Percentiles rank a stretch among this genome's conserved stretches.
Evolutionary conservation across 179 eudicot genomes (phyloP).

Genomic region (Drosera spatulata): DNA sequence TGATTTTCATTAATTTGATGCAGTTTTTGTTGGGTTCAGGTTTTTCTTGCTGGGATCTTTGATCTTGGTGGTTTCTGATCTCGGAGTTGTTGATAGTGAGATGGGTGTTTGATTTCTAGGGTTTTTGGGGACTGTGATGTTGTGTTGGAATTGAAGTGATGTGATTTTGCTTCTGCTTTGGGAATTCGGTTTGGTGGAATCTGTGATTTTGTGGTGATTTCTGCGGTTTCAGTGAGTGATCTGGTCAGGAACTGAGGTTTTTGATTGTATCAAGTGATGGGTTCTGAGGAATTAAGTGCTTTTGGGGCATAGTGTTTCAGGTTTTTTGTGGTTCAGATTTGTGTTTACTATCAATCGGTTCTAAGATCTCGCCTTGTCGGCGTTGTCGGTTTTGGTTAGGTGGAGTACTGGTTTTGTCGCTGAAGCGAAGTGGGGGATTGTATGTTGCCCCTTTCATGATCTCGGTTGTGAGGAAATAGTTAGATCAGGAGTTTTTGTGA

Average conservation of each 20-base stretch:
- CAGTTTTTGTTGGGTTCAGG: constrained; percentile 12
- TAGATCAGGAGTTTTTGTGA: constrained; percentile 2
- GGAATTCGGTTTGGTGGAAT: constrained; percentile 1
- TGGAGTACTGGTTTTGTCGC: constrained; percentile 5
- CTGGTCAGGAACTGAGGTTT: constrained; percentile 7
- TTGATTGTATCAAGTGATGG: constrained; percentile 7
- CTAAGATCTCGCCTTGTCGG: background rate
- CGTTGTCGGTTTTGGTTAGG: constrained; percentile 1
- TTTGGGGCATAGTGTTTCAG: background rate
- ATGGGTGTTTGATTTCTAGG: constrained; percentile 12
- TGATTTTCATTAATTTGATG: constrained; percentile 7
- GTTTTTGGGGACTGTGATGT: constrained; percentile 12
- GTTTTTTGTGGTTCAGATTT: background rate
- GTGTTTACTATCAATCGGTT: background rate
- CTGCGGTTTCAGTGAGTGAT: constrained; percentile 6
- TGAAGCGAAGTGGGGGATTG: background rate
- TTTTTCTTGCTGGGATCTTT: constrained; percentile 9
- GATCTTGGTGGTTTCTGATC: constrained; percentile 1
- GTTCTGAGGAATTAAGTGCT: constrained; percentile 1
- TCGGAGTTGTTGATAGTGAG: background rate
- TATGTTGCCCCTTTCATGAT: background rate
- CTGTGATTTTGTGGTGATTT: constrained; percentile 3
- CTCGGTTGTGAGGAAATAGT: background rate
- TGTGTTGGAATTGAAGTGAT: constrained; percentile 10
- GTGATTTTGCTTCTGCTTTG: constrained; percentile 6